These are phyloP conservation scores for Austroboletus novae-zelandiae DNA, from an alignment of 1,284 basidiomycete species.

Conservation along the genomic window DNA sequence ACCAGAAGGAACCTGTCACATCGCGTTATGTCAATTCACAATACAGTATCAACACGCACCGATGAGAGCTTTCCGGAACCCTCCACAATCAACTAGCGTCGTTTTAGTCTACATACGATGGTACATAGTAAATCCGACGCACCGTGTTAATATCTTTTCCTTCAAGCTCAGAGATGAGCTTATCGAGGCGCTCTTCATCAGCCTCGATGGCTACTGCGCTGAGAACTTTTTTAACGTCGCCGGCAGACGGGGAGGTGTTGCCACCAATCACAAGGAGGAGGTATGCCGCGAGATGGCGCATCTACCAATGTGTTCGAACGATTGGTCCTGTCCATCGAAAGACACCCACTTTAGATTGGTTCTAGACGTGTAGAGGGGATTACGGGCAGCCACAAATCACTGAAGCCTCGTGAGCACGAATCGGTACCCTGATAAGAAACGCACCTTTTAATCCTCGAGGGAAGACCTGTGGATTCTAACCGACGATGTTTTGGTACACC, in stretches of 20 bases:
- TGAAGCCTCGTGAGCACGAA: constrained; percentile 29
- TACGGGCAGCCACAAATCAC: constrained; percentile 88
- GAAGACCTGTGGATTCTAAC: constrained; percentile 91
- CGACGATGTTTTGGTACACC: constrained; percentile 39
- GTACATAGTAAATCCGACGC: constrained; percentile 24
- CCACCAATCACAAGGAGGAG: constrained; percentile 96
- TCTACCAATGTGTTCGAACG: constrained; percentile 45
- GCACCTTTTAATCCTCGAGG: constrained; percentile 80
- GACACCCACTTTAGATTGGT: constrained; percentile 43
- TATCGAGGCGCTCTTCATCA: constrained; percentile 81
- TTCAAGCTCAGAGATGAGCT: constrained; percentile 88
- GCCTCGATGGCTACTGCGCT: constrained; percentile 86
- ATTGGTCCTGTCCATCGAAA: background rate
- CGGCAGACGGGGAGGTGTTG: constrained; percentile 84
- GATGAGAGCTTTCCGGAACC: constrained; percentile 93
- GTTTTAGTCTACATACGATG: background rate
- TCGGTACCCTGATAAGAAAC: constrained; percentile 9
- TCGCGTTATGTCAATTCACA: constrained; percentile 16
- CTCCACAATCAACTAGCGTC: constrained; percentile 82
- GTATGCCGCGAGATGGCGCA: constrained; percentile 98
- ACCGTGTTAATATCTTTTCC: constrained; percentile 90
- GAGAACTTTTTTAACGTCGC: constrained; percentile 90
- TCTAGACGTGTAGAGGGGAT: constrained; percentile 34
- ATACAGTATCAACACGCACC: constrained; percentile 52
- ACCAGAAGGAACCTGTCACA: constrained; percentile 73